phyloP scores from a whole-genome alignment of 495 filamentous ascomycete genomes.

The Cetradonia linearis region DNA sequence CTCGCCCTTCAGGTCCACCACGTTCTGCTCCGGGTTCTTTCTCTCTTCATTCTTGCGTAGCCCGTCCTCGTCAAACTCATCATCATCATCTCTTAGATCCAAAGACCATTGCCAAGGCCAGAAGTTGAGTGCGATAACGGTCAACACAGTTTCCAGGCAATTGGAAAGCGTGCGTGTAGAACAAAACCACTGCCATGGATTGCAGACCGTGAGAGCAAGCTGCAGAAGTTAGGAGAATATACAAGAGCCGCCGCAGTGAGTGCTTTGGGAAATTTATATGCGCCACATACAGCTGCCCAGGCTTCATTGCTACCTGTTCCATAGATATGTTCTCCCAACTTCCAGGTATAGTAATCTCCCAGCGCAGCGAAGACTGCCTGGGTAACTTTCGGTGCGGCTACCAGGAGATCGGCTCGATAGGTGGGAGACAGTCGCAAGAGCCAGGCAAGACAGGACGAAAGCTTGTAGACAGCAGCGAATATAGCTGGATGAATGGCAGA shows the following conservation, averaged over 20 bases:
- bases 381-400: conserved; percentile 59
- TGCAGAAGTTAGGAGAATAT: conserved; percentile 19
- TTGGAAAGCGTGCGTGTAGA: conserved; percentile 91
- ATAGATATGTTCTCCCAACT: conserved; percentile 62
- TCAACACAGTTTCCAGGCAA: conserved; percentile 80
- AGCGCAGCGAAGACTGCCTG: conserved; percentile 71
- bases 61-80: conserved; percentile 17
- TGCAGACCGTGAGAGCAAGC: conserved; percentile 60
- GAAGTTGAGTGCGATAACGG: conserved; percentile 62
- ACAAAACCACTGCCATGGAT: conserved; percentile 95
- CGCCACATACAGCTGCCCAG: conserved; percentile 54
- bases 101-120: conserved; percentile 76
- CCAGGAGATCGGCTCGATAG: conserved; percentile 50
- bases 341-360: conserved; percentile 85
- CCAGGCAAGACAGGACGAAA: conserved; percentile 42
- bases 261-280: conserved; percentile 12
- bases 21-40: not conserved
- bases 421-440: conserved; percentile 39
- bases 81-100: conserved; percentile 21
- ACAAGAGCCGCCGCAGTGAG: conserved; percentile 16
- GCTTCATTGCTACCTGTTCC: conserved; percentile 52
- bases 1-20: conserved; percentile 2
- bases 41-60: conserved; percentile 7
- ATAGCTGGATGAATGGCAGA: conserved; percentile 85
- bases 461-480: conserved; percentile 68